These are phyloP conservation scores for Hydrangea macrophylla DNA, from an alignment of 148 eudicot species.

Conservation along the genomic window DNA sequence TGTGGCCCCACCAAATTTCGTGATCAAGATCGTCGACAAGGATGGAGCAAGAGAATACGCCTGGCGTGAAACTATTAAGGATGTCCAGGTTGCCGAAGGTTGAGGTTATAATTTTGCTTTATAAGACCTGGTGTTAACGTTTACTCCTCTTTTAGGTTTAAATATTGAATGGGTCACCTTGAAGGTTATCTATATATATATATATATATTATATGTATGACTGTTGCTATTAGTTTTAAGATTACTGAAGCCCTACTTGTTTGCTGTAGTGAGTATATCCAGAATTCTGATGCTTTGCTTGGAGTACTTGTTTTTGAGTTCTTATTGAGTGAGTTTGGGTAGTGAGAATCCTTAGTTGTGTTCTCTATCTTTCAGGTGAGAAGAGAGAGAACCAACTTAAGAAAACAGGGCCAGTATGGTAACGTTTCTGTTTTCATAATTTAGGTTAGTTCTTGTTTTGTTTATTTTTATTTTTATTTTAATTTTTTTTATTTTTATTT, in stretches of 20 bases:
- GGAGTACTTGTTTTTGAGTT: no score
- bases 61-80: conserved; percentile 76
- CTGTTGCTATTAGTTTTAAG: background rate
- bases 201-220: no score
- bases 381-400: no score
- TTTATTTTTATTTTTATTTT: no score
- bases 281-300: background rate
- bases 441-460: no score
- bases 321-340: no score
- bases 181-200: background rate
- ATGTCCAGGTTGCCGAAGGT: conserved; percentile 33
- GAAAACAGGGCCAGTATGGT: no score
- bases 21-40: conserved; percentile 79
- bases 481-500: no score
- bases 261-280: background rate
- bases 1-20: conserved; percentile 84
- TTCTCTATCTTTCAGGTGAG: no score
- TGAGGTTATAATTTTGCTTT: conserved; percentile 14
- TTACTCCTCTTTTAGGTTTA: background rate
- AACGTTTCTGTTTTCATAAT: no score
- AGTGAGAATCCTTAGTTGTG: no score
- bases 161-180: background rate
- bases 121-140: background rate
- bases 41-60: conserved; percentile 74
- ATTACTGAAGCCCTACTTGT: background rate